Evolutionary conservation across 2,329 filamentous ascomycete genomes (phyloP), one percentile per base, ranked within the genome.

Genomic region (Cladosporium sp.): DNA sequence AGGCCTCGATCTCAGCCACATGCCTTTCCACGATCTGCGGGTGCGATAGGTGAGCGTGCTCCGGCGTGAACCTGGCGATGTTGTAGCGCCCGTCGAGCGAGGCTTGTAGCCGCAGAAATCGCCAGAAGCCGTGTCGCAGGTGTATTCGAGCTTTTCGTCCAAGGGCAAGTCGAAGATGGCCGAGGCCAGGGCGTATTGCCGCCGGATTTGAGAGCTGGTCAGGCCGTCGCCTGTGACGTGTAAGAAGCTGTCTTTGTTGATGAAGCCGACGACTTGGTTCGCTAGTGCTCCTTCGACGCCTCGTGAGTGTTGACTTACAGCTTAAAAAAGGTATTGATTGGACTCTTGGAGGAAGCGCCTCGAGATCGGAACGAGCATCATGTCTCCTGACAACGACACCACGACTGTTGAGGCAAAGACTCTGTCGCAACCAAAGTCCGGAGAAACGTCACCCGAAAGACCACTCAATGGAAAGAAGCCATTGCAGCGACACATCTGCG

Each of bases 151-250:
- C 70, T 88, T 89, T 71, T 89, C 85, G 8, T 85, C 82, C 0
- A 81, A 76, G 0, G 85, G 80, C 0, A 88, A 77, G 8, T 82
- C 73, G 70, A 88, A 88, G 68, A 89, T 83, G 33, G 83, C 78
- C 61, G 85, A 84, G 0, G 83, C 86, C 1, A 89, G 80, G 11
- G 86, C 84, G 68, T 88, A 88, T 68, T 89, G 86, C 10, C 80
- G 78, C 69, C 88, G 82, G 1, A 89, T 81, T 72, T 87, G 79
- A 58, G 87, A 84, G 71, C 88, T 84, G 1, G 77, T 78, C 26
- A 89, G 80, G 37, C 86, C 86, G 67, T 85, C 88, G 75, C 88
- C 87, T 67, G 83, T 84, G n/a, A 89, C 82, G 67, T 88, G 88
- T 77, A 89, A 89, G 78, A 89, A 86, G 18, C 53, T 29, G 16